Base-by-base conservation (phyloP, 176 grass and related monocot species). In the Oryza punctata region DNA sequence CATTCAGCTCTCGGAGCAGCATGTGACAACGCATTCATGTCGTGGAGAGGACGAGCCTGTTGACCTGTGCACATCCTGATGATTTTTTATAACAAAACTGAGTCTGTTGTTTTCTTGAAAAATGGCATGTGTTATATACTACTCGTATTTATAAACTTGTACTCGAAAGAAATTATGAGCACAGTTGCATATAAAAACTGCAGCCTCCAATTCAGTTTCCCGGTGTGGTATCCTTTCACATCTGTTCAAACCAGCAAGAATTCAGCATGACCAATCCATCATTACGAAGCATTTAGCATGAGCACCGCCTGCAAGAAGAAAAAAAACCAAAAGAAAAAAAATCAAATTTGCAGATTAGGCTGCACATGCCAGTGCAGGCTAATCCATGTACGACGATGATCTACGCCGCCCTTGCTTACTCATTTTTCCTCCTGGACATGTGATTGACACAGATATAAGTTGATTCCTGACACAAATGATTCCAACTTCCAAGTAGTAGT, bases 171-270 rank as follows among this genome's bases (percentile, higher is more conserved):
- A 81, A 33, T 85, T 18, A 54, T 50, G 1, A 52, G 15, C 40
- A 50, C 14, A 1, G 60, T 12, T 70, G 49, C 33, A 43, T 65
- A 40, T 54, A 38, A 33, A 60, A 30, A 45, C 35, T 25, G 3
- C 46, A 28, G 29, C 9, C 24, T 21, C 11, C 12, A 7, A 6
- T 35, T 45, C 29, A 28, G 18, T 59, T 71, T 67, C 50, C 44
- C 24, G 19, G 21, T 60, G 33, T n/a, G 68, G 30, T 69, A 75
- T 59, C 46, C 63, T 60, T 90, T 86, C 88, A 73, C 78, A 82
- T 77, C 15, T 69, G 38, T 81, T 78, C 83, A 86, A 65, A 82
- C 82, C 14, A 16, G 16, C 7, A 45, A 47, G 5, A 25, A 46
- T 65, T 65, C 10, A 73, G 47, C 14, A 50, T 16, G 47, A 50